These are phyloP conservation scores for Xylariomycetidae sp. DNA, from an alignment of 2,329 filamentous ascomycete genomes.

Conservation along the genomic window DNA sequence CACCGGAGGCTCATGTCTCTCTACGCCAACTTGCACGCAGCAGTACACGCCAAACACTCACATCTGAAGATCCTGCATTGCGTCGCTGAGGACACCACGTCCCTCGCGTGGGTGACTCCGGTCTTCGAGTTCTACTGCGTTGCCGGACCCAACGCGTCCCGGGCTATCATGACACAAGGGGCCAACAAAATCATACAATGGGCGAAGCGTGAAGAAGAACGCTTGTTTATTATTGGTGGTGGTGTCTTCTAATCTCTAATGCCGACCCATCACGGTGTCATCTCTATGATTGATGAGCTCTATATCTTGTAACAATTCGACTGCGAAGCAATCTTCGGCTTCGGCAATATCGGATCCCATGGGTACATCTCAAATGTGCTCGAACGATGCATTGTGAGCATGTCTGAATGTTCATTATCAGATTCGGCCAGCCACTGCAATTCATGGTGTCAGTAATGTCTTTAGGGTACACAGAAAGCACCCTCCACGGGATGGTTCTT, in stretches of 20 bases:
- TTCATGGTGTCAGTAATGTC: too few species aligned
- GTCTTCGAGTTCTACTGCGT: slow-evolving; percentile 93
- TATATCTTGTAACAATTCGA: too few species aligned
- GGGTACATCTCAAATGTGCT: too few species aligned
- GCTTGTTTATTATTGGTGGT: slow-evolving; percentile 95
- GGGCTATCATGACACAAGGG: slow-evolving; percentile 67
- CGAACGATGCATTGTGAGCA: too few species aligned
- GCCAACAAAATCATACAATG: slow-evolving; percentile 88
- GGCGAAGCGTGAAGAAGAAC: slow-evolving; percentile 86
- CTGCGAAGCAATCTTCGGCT: too few species aligned
- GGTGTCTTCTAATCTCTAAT: slow-evolving; percentile 67
- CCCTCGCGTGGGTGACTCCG: slow-evolving; percentile 85
- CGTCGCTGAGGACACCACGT: slow-evolving; percentile 67
- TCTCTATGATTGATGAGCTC: neutral
- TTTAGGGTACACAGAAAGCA: too few species aligned
- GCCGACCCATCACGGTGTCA: neutral
- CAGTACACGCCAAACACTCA: slow-evolving; percentile 77
- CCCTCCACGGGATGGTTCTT: too few species aligned
- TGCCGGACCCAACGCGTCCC: slow-evolving; percentile 66
- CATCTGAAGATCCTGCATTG: slow-evolving; percentile 83
- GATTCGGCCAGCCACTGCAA: too few species aligned
- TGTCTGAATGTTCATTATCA: too few species aligned
- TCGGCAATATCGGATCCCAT: too few species aligned
- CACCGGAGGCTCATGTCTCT: slow-evolving; percentile 71
- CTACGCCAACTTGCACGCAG: slow-evolving; percentile 79